Evolutionary conservation across 441 rosid species (phyloP).

Genomic region (Euphorbia schlechtendalii): DNA sequence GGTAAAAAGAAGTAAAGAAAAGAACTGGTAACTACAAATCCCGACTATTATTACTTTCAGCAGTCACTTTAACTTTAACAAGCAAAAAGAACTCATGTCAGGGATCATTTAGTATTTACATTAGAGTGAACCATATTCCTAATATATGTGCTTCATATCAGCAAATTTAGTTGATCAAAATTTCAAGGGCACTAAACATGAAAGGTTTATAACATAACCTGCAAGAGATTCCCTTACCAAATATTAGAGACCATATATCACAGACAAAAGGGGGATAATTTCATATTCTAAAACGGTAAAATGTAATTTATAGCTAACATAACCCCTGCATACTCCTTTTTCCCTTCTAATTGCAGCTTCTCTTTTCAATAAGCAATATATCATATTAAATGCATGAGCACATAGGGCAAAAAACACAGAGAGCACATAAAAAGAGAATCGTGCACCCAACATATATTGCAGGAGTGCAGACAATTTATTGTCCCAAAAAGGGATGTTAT

Average conservation of each 20-base stretch:
- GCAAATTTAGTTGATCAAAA: not conserved
- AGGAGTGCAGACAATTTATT: not conserved
- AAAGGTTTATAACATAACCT: not conserved
- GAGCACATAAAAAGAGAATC: not conserved
- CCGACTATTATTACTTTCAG: not conserved
- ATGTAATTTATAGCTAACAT: not conserved
- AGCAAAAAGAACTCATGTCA: not conserved
- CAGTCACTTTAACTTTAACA: not conserved
- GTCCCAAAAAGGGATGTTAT: not conserved
- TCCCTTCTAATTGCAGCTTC: not conserved
- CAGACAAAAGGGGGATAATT: not conserved
- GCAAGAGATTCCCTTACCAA: not conserved
- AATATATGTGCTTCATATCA: not conserved
- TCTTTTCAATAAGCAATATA: not conserved
- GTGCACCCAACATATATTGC: not conserved
- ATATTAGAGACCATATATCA: not conserved
- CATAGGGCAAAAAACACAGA: not conserved
- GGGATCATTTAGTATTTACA: not conserved
- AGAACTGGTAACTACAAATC: not conserved
- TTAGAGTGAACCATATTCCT: not conserved
- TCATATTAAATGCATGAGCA: not conserved
- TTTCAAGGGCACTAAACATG: not conserved
- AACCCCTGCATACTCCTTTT: not conserved
- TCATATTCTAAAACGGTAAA: no score
- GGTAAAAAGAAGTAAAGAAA: not conserved